These are phyloP conservation scores for Holtermannia corniformis DNA, from an alignment of 768 basidiomycete genomes.

Conservation along the genomic window DNA sequence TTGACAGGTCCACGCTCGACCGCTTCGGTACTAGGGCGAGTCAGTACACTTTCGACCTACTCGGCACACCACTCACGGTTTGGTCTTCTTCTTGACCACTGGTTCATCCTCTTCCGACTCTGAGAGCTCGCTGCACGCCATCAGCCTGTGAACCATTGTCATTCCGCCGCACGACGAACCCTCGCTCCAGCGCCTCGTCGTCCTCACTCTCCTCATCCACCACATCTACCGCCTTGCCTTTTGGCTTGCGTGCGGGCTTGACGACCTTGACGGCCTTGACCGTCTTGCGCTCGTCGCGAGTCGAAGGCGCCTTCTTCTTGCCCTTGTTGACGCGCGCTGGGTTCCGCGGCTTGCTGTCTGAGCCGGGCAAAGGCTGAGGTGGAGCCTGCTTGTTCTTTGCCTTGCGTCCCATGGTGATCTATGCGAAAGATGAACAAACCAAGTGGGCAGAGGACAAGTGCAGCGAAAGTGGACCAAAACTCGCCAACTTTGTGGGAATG, in stretches of 20 bases:
- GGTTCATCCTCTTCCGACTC: conserved; percentile 31
- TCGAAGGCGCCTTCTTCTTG: conserved; percentile 27
- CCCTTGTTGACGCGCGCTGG: conserved; percentile 14
- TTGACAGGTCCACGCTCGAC: conserved; percentile 19
- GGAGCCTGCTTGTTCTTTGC: conserved; percentile 37
- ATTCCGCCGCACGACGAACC: conserved; percentile 22
- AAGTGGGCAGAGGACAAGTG: too few relatives aligned
- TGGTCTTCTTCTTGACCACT: conserved; percentile 22
- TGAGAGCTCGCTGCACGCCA: conserved; percentile 20
- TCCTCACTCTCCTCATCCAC: conserved; percentile 33
- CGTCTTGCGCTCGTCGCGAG: conserved; percentile 12
- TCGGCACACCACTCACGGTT: conserved; percentile 21
- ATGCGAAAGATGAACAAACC: background rate
- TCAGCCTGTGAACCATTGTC: background rate
- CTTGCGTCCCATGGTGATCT: conserved; percentile 39
- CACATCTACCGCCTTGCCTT: conserved; percentile 26
- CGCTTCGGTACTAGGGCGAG: background rate
- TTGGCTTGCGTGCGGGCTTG: conserved; percentile 10
- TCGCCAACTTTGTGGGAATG: too few relatives aligned
- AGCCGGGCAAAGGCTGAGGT: conserved; percentile 30
- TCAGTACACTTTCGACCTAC: background rate
- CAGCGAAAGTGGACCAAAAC: too few relatives aligned
- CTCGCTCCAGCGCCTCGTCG: conserved; percentile 29
- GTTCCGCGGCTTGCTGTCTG: conserved; percentile 18
- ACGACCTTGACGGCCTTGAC: conserved; percentile 19